These are phyloP conservation scores for Gliomastix tumulicola DNA, from an alignment of 2,329 filamentous ascomycete species.

Conservation along the genomic window DNA sequence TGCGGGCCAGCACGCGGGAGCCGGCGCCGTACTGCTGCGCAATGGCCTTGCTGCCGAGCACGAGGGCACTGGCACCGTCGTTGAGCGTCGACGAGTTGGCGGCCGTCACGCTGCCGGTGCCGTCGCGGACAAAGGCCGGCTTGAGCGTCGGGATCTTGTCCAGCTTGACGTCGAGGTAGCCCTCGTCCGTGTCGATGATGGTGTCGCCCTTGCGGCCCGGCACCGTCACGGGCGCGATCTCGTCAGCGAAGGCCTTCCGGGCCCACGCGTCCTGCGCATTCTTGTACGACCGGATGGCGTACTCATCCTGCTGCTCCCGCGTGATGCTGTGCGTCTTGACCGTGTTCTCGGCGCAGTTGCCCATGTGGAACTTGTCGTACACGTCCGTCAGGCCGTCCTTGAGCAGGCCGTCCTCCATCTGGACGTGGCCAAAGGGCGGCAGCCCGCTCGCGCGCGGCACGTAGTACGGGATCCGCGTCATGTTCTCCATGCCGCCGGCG, in stretches of 20 bases:
- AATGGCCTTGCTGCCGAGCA: conserved; percentile 74
- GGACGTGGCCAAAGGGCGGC: conserved; percentile 79
- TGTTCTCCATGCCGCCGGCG: conserved; percentile 97
- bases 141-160: conserved; percentile 84
- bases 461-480: conserved; percentile 92
- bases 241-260: conserved; percentile 73
- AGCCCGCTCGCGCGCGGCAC: conserved; percentile 73
- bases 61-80: conserved; percentile 85
- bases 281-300: conserved; percentile 83
- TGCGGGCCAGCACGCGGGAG: conserved; percentile 79
- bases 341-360: conserved; percentile 90
- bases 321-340: conserved; percentile 80
- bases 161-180: conserved; percentile 77
- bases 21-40: conserved; percentile 72
- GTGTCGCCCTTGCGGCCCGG: conserved; percentile 77
- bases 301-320: conserved; percentile 82
- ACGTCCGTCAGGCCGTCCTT: conserved; percentile 95
- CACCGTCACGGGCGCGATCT: conserved; percentile 83
- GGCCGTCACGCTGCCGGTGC: conserved; percentile 84
- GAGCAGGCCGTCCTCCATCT: conserved; percentile 85
- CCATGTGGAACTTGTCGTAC: conserved; percentile 97
- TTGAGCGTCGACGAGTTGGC: conserved; percentile 93
- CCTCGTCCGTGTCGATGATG: conserved; percentile 77
- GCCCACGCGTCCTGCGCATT: conserved; percentile 88
- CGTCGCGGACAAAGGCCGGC: conserved; percentile 82